These are phyloP conservation scores for Neurospora sp. DNA, from an alignment of 495 filamentous ascomycete species.

Conservation along the genomic window DNA sequence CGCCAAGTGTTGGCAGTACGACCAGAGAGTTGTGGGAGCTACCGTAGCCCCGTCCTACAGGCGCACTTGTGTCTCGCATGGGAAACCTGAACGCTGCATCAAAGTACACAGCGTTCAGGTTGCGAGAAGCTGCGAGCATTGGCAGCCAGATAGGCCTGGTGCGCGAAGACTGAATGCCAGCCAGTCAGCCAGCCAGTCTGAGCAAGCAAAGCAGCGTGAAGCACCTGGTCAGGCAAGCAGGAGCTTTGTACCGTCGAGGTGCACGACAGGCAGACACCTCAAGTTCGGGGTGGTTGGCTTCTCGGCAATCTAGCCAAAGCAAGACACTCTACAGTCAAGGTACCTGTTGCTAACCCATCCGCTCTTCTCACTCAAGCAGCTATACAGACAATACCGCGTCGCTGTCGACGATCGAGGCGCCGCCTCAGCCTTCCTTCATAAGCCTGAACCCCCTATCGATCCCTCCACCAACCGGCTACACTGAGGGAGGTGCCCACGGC, in stretches of 20 bases:
- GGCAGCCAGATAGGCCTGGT: not conserved
- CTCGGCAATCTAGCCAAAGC: not conserved
- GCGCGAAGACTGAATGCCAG: not conserved
- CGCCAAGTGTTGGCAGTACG: conserved; percentile 34
- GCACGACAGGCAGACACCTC: not conserved
- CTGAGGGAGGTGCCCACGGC: conserved; percentile 32
- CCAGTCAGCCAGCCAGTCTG: not conserved
- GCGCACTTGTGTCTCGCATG: conserved; percentile 23
- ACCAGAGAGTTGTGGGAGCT: conserved; percentile 10
- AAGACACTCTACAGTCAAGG: not conserved
- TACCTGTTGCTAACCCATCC: not conserved
- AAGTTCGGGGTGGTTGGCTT: not conserved
- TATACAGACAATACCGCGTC: conserved; percentile 8
- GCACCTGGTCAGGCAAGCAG: not conserved
- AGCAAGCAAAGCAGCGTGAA: not conserved
- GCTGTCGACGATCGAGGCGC: conserved; percentile 36
- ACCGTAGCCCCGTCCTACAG: conserved; percentile 27
- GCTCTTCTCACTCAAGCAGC: not conserved
- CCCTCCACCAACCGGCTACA: conserved; percentile 33
- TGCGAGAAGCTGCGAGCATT: conserved; percentile 13
- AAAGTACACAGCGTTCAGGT: conserved; percentile 19
- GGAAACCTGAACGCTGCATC: conserved; percentile 8
- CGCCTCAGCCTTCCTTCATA: conserved; percentile 35
- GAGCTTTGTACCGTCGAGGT: not conserved
- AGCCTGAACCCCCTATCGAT: conserved; percentile 31